Evolutionary conservation across 805 yeast species (phyloP), one percentile per base, ranked within the genome.

Genomic region (Yarrowia sp.): DNA sequence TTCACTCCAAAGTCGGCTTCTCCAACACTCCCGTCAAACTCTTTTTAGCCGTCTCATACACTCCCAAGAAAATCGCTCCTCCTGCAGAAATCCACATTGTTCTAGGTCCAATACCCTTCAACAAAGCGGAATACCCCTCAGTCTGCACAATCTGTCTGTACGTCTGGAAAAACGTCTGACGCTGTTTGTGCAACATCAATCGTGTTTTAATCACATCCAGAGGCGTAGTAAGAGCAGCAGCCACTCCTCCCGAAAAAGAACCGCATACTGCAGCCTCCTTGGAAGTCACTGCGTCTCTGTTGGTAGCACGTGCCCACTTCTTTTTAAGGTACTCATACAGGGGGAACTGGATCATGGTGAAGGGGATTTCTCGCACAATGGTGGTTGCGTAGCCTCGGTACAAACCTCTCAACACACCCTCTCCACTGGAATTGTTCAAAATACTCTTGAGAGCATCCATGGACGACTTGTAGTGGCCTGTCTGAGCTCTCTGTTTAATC

Each of bases 31-130:
- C 28, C 10, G 48, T 47, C 17, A 48, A 38, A 10, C 39, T 28
- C 38, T 45, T 61, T 15, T 61, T 61, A 13, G 65, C 75, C 3
- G 86, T 75, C 76, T 96, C 99, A 73, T 95, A 95, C 65, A 90
- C 90, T 4, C 99, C 99, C 65, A 95, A 79, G 78, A 96, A 95
- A 15, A 96, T 92, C 15, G 98, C 97, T 33, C 99, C 99, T 18
- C 99, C 99, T 4, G 96, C 95, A 77, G 96, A 87, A 65, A 95
- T 93, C 99, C 99, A 95, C 84, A 89, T 81, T 0, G 98, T 92
- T 74, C 99, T 82, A 4, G 99, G 98, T 0, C 96, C 98, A 32
- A 93, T 81, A 13, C 99, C 99, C 57, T 83, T 83, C 73, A 85
- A 83, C 69, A 95, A 91, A 0, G 88, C 91, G 8, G 73, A 69